Conservation (phyloP, 768 basidiomycete genomes). For the Calocybe gangraenosa region DNA sequence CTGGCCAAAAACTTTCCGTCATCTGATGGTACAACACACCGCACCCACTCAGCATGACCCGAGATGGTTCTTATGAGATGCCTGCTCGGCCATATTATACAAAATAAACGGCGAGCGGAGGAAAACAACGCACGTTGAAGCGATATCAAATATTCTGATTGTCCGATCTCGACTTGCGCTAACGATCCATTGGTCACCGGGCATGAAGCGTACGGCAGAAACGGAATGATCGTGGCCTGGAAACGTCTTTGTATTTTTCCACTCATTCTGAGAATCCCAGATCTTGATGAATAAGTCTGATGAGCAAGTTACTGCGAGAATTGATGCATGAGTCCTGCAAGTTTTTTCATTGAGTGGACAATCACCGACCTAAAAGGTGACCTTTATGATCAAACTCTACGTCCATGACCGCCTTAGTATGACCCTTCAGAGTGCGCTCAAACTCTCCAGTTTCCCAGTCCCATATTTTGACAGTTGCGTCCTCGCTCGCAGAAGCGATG, state of each 20-base stretch:
- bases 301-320: conserved; percentile 52
- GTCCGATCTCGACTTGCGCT: conserved; percentile 87
- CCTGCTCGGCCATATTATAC: conserved; percentile 31
- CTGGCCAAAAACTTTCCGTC: conserved; percentile 77
- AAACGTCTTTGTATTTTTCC: conserved; percentile 84
- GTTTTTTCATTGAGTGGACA: not conserved
- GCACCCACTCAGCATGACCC: conserved; percentile 86
- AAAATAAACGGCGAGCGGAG: not conserved
- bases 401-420: conserved; percentile 86
- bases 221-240: conserved; percentile 91
- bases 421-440: conserved; percentile 87
- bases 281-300: conserved; percentile 89
- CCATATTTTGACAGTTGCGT: conserved; percentile 90
- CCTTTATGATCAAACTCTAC: conserved; percentile 89
- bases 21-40: conserved; percentile 56
- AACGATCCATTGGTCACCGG: conserved; percentile 78
- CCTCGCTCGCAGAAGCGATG: conserved; percentile 83
- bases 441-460: conserved; percentile 96
- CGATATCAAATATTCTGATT: conserved; percentile 82
- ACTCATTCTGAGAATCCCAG: conserved; percentile 88
- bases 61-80: conserved; percentile 72
- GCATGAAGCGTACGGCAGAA: conserved; percentile 81
- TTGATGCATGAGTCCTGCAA: not conserved
- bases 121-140: conserved; percentile 61
- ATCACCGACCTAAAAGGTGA: conserved; percentile 61